These are phyloP conservation scores for Rhodotorula graminis DNA, from an alignment of 768 basidiomycete genomes.

Conservation along the genomic window DNA sequence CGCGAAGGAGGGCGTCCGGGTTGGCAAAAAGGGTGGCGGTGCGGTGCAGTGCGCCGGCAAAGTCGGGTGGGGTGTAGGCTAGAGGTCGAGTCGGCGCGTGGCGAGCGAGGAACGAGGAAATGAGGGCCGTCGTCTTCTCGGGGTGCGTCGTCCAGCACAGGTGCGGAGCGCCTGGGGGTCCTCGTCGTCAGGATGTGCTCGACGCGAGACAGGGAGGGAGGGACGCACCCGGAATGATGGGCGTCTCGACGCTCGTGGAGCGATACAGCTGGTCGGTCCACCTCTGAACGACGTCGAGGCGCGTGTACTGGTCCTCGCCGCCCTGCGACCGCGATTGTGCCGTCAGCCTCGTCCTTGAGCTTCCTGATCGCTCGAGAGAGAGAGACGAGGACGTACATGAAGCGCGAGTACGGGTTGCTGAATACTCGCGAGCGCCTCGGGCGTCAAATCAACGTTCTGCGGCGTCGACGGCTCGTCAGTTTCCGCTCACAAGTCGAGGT, in stretches of 20 bases:
- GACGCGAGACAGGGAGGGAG: accelerated
- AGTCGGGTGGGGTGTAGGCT: background rate
- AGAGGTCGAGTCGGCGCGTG: background rate
- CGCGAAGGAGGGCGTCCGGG: background rate
- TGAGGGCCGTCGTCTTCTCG: background rate
- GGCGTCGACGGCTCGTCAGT: background rate
- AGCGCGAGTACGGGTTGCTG: background rate
- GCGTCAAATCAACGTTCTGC: background rate
- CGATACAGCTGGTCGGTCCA: background rate
- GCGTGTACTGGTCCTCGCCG: background rate
- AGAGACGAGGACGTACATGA: background rate
- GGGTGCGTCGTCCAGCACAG: background rate
- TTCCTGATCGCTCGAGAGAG: background rate
- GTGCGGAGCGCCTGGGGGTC: background rate
- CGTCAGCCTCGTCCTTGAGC: too few species aligned
- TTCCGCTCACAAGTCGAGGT: too few species aligned
- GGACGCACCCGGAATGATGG: background rate
- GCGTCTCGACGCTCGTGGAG: background rate
- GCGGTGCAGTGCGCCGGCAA: background rate
- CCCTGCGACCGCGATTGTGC: background rate
- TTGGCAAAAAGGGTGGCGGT: background rate
- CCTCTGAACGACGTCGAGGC: too few species aligned
- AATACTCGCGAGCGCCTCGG: background rate
- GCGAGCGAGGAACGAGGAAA: constrained; percentile 1
- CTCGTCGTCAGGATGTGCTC: background rate